These are phyloP conservation scores for Coemansia sp. DNA, from an alignment of 192 early-diverging fungal genomes.

Conservation along the genomic window DNA sequence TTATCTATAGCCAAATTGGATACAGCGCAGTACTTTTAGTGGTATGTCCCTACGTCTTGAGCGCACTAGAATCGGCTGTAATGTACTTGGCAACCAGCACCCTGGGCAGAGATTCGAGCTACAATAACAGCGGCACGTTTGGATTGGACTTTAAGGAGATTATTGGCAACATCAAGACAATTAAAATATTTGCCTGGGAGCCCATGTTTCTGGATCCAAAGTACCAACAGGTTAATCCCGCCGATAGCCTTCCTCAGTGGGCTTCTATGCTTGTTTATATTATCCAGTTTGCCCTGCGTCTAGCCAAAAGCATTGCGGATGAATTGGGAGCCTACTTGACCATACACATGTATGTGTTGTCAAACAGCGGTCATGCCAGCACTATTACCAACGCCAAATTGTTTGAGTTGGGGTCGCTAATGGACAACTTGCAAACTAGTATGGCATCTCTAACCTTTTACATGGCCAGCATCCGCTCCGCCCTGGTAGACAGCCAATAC, in stretches of 20 bases:
- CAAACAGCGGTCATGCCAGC: background rate
- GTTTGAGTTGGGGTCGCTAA: conserved; percentile 2
- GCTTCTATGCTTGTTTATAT: conserved; percentile 2
- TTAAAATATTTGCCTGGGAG: conserved; percentile 49
- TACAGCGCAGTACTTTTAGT: conserved; percentile 21
- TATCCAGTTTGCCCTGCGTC: background rate
- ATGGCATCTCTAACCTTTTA: background rate
- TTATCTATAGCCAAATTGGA: conserved; percentile 25
- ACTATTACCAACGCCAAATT: conserved; percentile 2
- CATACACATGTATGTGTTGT: background rate
- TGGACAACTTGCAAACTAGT: background rate
- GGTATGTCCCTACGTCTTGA: conserved; percentile 7
- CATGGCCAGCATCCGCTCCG: background rate
- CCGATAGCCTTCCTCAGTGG: conserved; percentile 13
- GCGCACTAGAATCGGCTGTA: background rate
- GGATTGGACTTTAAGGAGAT: conserved; percentile 11
- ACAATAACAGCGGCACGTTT: too few species aligned
- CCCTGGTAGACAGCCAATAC: conserved; percentile 7
- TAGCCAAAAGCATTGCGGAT: background rate
- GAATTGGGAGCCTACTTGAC: background rate
- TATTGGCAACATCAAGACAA: conserved; percentile 20
- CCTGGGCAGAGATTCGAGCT: background rate
- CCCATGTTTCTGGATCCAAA: conserved; percentile 10
- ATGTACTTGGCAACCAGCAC: background rate
- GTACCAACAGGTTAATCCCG: background rate